Percentiles rank a stretch among this genome's conserved stretches.
Evolutionary conservation across 768 basidiomycete genomes (phyloP).

Genomic region (Fibroporia radiculosa): DNA sequence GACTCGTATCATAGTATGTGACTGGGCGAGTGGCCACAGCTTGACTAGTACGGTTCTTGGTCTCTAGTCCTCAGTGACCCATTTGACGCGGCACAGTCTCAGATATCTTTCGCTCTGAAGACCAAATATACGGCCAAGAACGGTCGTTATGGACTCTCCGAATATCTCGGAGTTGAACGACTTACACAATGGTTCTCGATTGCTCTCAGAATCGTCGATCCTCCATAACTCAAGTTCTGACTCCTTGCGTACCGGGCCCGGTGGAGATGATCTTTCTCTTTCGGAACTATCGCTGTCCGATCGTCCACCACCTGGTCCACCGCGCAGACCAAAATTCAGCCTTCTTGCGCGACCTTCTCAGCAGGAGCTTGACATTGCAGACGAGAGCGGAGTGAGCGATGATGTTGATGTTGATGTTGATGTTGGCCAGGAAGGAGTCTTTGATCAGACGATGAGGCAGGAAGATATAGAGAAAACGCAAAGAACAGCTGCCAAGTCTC

Average conservation of each 20-base stretch:
- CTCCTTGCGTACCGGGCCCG: conserved; percentile 30
- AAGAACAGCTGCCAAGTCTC: conserved; percentile 26
- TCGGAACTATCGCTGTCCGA: conserved; percentile 46
- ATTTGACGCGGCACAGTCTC: no score
- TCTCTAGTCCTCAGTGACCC: no score
- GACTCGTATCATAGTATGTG: no score
- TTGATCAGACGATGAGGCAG: conserved; percentile 21
- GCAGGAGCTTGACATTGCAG: conserved; percentile 1
- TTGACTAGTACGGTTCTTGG: no score
- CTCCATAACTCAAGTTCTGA: conserved; percentile 18
- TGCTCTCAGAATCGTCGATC: conserved; percentile 42
- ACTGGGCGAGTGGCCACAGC: no score
- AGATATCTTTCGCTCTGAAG: no score
- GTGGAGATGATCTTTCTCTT: conserved; percentile 46
- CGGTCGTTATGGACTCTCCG: conserved; percentile 25
- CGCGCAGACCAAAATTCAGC: conserved; percentile 21
- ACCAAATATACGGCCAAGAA: no score
- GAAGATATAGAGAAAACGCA: conserved; percentile 19
- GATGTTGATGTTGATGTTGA: conserved; percentile 9
- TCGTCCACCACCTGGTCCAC: conserved; percentile 12
- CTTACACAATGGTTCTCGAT: conserved; percentile 26
- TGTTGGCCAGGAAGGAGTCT: conserved; percentile 7
- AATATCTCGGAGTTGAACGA: conserved; percentile 22
- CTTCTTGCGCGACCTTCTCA: conserved; percentile 22
- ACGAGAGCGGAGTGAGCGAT: conserved; percentile 15